Evolutionary conservation across 2,329 filamentous ascomycete genomes (phyloP).

Genomic region (Neophaeococcomyces mojaviensis): DNA sequence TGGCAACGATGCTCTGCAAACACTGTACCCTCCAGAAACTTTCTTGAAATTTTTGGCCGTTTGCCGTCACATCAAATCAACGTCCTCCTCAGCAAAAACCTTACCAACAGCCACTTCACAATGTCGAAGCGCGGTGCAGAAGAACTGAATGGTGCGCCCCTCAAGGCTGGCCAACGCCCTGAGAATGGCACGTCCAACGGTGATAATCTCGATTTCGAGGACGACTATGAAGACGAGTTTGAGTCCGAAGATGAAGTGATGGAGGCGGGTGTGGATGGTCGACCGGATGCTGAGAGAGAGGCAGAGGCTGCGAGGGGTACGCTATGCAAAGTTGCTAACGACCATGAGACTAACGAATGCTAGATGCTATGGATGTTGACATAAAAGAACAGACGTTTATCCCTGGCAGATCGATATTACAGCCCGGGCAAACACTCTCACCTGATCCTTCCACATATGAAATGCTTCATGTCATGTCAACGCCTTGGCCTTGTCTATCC

Average conservation of each 20-base stretch:
- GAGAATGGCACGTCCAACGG: slow-evolving; percentile 42
- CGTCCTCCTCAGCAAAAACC: too few species aligned
- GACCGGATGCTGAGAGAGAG: slow-evolving; percentile 86
- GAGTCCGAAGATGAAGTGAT: slow-evolving; percentile 89
- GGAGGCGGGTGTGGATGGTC: slow-evolving; percentile 87
- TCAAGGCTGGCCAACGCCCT: slow-evolving; percentile 57
- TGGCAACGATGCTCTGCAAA: too few species aligned
- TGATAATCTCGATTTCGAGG: slow-evolving; percentile 51
- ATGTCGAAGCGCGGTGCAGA: slow-evolving; percentile 58
- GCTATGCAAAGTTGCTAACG: slow-evolving; percentile 8
- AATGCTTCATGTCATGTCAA: slow-evolving; percentile 90
- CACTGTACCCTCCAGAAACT: neutral
- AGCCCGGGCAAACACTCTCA: slow-evolving; percentile 80
- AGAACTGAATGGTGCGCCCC: slow-evolving; percentile 42
- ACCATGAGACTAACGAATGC: slow-evolving; percentile 15
- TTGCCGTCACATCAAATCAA: too few species aligned
- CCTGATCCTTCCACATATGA: slow-evolving; percentile 94
- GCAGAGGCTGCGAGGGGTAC: slow-evolving; percentile 66
- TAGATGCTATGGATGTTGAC: slow-evolving; percentile 84
- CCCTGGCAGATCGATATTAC: slow-evolving; percentile 84
- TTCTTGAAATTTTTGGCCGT: neutral
- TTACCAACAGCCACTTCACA: slow-evolving; percentile 2
- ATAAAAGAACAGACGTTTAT: slow-evolving; percentile 78
- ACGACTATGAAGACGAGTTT: slow-evolving; percentile 91
- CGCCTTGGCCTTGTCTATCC: slow-evolving; percentile 93